phyloP scores from a whole-genome alignment of 2,329 filamentous ascomycete genomes.

The Fusarium sp. region DNA sequence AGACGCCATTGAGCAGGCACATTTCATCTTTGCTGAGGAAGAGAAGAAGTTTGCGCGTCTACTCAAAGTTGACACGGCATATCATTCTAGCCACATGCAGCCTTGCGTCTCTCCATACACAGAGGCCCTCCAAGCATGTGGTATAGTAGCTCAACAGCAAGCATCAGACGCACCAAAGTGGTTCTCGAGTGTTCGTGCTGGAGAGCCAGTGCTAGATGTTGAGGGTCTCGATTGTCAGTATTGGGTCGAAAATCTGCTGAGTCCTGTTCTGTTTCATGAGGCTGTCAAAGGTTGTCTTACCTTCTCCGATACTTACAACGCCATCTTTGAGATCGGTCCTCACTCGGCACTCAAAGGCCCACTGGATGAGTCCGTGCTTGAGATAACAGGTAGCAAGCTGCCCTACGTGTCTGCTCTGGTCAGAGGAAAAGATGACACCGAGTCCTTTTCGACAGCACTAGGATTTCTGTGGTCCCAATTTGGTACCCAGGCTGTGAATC shows the following conservation, averaged over 20 bases:
- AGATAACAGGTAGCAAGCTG: neutral
- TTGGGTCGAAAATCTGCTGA: constrained; percentile 6
- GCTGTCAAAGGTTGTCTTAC: neutral
- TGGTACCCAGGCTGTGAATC: neutral
- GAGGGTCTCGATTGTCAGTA: neutral
- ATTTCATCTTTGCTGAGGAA: constrained; percentile 5
- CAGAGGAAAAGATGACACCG: constrained; percentile 1
- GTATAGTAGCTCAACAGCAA: neutral
- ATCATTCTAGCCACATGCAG: constrained; percentile 10
- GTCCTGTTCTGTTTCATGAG: constrained; percentile 3
- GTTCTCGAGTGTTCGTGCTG: neutral
- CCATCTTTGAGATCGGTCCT: constrained; percentile 7
- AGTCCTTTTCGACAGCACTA: constrained; percentile 1
- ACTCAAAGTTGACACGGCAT: constrained; percentile 18
- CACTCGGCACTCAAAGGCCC: constrained; percentile 11
- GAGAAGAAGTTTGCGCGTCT: constrained; percentile 6
- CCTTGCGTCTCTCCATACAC: neutral
- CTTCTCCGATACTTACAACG: neutral
- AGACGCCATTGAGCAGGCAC: constrained; percentile 52
- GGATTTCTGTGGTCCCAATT: neutral
- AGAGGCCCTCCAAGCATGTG: neutral
- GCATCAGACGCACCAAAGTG: neutral
- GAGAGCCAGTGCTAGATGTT: neutral
- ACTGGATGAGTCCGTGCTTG: neutral
- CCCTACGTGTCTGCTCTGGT: neutral